A percentile compares a stretch with the other conserved stretches of the same genome.
Conservation (phyloP, 257 asterid species). For the Osmanthus fragrans region DNA sequence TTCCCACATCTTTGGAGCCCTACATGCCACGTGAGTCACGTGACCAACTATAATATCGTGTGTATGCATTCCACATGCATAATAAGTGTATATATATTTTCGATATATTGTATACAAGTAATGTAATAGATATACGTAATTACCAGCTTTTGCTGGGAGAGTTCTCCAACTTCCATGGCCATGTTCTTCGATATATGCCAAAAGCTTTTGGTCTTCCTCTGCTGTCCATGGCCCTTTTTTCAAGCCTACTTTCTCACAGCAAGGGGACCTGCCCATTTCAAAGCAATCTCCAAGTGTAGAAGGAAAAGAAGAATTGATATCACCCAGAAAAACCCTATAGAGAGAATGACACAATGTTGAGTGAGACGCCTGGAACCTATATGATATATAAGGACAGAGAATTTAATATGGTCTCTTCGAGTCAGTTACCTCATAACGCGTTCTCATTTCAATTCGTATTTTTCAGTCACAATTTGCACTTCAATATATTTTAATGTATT, state of each 20-base stretch:
- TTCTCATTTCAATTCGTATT: too few relatives aligned
- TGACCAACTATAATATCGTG: too few relatives aligned
- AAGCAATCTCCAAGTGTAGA: neutral
- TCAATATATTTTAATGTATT: too few relatives aligned
- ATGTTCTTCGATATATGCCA: conserved; percentile 31
- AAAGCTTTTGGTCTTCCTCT: conserved; percentile 37
- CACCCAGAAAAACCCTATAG: neutral
- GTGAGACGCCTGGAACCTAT: neutral
- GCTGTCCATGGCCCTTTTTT: conserved; percentile 52
- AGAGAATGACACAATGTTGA: neutral
- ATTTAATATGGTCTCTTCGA: neutral
- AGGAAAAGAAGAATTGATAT: neutral
- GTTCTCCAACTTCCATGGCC: conserved; percentile 50
- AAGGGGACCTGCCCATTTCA: conserved; percentile 34
- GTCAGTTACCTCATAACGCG: too few relatives aligned
- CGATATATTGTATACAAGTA: neutral
- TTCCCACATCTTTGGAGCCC: neutral
- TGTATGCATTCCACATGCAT: too few relatives aligned
- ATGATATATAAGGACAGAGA: neutral
- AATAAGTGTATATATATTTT: neutral
- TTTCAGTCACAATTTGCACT: too few relatives aligned
- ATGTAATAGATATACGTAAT: neutral
- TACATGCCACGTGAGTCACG: neutral
- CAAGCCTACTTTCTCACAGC: conserved; percentile 31
- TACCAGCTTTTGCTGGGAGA: conserved; percentile 48